Evolutionary conservation across 495 filamentous ascomycete species (phyloP).

Genomic region (Hyaloscypha bicolor): DNA sequence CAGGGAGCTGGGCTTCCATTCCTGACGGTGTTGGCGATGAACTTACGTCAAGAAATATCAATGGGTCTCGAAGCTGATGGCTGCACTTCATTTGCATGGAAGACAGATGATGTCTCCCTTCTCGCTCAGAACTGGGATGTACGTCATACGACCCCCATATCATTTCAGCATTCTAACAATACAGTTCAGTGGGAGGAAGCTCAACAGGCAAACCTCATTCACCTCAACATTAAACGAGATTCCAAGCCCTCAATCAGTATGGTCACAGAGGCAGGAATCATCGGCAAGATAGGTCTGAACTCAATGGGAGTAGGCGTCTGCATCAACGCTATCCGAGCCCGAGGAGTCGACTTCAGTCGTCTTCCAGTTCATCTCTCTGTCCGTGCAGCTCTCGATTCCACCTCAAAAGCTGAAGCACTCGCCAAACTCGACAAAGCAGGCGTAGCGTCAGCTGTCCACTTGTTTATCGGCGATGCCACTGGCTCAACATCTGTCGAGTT

Average conservation of each 20-base stretch:
- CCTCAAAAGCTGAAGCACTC: constrained; percentile 53
- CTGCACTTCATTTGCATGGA: constrained; percentile 62
- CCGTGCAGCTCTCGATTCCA: constrained; percentile 58
- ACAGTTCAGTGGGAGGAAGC: constrained; percentile 37
- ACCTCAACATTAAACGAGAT: constrained; percentile 37
- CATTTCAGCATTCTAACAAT: neutral
- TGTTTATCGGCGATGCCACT: constrained; percentile 57
- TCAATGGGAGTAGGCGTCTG: constrained; percentile 54
- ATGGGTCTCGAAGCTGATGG: constrained; percentile 56
- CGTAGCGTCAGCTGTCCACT: constrained; percentile 61
- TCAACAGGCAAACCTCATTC: constrained; percentile 53
- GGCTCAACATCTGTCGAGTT: constrained; percentile 7
- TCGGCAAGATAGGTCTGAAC: constrained; percentile 73
- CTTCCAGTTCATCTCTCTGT: constrained; percentile 66
- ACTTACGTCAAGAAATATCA: constrained; percentile 66
- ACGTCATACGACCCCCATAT: neutral
- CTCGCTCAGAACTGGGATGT: constrained; percentile 70
- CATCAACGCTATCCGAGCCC: constrained; percentile 47
- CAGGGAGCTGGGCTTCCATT: constrained; percentile 28
- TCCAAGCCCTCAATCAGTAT: constrained; percentile 43
- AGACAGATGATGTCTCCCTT: constrained; percentile 38
- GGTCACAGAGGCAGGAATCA: constrained; percentile 63
- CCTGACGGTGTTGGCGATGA: constrained; percentile 62
- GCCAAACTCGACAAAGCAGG: constrained; percentile 50
- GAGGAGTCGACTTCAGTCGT: constrained; percentile 53